A percentile compares a stretch with the other conserved stretches of the same genome.
phyloP scores from a whole-genome alignment of 2,329 filamentous ascomycete genomes.

The Chaetomiaceae sp. region DNA sequence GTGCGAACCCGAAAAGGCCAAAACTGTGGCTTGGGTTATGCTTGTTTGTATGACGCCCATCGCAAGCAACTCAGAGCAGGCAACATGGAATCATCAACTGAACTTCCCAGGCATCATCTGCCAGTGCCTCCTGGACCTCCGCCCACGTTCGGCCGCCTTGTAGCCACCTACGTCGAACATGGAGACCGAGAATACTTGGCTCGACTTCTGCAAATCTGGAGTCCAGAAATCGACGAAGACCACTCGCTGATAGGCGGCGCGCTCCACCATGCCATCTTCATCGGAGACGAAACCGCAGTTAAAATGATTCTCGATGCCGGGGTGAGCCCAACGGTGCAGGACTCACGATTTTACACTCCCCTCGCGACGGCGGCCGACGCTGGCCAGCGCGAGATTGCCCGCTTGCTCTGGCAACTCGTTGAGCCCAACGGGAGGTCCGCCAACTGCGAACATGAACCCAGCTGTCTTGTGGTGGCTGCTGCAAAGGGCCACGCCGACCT shows the following conservation, averaged over 20 bases:
- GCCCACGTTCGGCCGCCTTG: neutral
- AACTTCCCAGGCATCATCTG: no score
- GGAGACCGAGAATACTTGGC: slow-evolving; percentile 1
- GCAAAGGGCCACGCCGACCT: slow-evolving; percentile 8
- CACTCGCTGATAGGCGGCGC: neutral
- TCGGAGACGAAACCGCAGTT: slow-evolving; percentile 5
- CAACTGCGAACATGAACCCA: neutral
- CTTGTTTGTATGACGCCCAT: no score
- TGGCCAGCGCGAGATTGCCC: neutral
- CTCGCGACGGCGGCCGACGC: neutral
- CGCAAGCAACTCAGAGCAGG: no score
- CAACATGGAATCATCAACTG: no score
- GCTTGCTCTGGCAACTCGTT: slow-evolving; percentile 6
- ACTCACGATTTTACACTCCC: neutral
- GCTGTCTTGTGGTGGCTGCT: slow-evolving; percentile 8
- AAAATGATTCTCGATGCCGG: slow-evolving; percentile 7
- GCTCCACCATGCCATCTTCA: neutral
- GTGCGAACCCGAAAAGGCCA: no score
- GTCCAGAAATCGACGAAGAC: neutral
- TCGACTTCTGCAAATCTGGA: neutral
- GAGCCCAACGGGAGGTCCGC: neutral
- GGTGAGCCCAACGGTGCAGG: neutral
- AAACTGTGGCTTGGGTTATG: no score
- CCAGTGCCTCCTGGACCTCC: no score
- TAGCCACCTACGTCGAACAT: neutral